These are phyloP conservation scores for Trematosphaeria pertusa DNA, from an alignment of 2,329 filamentous ascomycete species.

Conservation along the genomic window DNA sequence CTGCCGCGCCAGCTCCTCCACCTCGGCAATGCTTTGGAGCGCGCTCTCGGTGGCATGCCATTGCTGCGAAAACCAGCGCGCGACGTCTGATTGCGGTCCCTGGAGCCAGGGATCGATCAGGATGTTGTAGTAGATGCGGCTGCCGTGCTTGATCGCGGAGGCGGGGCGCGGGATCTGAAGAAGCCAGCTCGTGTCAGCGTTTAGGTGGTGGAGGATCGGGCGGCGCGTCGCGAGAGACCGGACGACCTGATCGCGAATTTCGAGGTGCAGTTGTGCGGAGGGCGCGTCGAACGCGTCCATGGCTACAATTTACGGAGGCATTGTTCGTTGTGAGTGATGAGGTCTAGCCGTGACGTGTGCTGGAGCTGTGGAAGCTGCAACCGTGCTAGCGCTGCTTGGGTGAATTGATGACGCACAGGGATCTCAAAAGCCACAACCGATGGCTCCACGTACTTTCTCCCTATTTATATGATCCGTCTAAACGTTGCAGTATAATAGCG, in stretches of 20 bases:
- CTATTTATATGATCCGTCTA: too few species aligned
- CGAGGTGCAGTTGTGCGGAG: slow-evolving; percentile 50
- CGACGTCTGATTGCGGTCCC: slow-evolving; percentile 68
- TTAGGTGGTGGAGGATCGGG: slow-evolving; percentile 68
- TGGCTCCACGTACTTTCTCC: too few species aligned
- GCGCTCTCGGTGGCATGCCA: slow-evolving; percentile 65
- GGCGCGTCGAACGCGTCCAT: slow-evolving; percentile 46
- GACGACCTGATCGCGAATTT: slow-evolving; percentile 51
- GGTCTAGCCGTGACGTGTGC: background rate
- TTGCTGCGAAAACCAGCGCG: slow-evolving; percentile 70
- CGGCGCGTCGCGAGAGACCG: slow-evolving; percentile 51
- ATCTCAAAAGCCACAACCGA: too few species aligned
- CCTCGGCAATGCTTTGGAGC: slow-evolving; percentile 61
- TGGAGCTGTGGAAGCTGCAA: slow-evolving; percentile 1
- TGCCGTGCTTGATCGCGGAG: slow-evolving; percentile 49
- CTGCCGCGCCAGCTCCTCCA: slow-evolving; percentile 60
- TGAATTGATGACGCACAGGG: slow-evolving; percentile 16
- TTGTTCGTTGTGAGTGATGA: slow-evolving; percentile 13
- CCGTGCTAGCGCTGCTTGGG: slow-evolving; percentile 5
- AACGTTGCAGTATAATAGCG: too few species aligned
- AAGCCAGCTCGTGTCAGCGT: slow-evolving; percentile 72
- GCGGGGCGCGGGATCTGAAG: slow-evolving; percentile 67
- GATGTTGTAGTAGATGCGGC: slow-evolving; percentile 66
- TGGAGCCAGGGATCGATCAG: slow-evolving; percentile 71
- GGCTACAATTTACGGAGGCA: slow-evolving; percentile 29